phyloP scores from a whole-genome alignment of 148 eudicot species.

The Rhododendron griersonianum region DNA sequence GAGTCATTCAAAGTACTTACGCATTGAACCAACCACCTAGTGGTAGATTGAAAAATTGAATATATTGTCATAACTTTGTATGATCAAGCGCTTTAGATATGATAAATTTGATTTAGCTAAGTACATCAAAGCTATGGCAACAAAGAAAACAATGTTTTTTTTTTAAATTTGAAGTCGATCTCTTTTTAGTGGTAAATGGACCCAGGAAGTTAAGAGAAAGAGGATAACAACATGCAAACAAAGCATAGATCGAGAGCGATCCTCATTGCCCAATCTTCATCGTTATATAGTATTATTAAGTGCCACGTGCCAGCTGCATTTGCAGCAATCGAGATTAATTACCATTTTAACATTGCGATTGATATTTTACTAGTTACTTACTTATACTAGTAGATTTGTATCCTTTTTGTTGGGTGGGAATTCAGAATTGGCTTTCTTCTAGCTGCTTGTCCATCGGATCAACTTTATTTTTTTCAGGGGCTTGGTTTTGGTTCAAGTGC shows the following conservation, averaged over 20 bases:
- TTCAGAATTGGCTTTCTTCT: neutral
- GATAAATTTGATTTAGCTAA: no score
- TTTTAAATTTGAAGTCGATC: neutral
- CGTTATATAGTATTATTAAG: neutral
- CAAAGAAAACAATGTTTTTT: neutral
- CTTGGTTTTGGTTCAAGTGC: neutral
- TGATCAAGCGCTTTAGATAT: no score
- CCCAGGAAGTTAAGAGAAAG: neutral
- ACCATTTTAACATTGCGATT: no score
- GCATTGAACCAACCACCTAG: neutral
- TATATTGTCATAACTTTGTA: no score
- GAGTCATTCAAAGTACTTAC: no score
- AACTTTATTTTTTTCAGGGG: neutral
- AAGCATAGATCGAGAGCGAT: no score
- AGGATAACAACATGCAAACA: neutral
- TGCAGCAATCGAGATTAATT: no score
- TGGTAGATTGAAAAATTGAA: no score
- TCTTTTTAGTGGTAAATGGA: neutral
- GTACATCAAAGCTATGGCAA: neutral
- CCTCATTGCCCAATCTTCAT: no score
- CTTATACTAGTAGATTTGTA: neutral
- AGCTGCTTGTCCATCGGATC: neutral
- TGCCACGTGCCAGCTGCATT: neutral
- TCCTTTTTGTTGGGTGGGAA: neutral
- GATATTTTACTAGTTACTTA: neutral